Base-by-base conservation (phyloP, 257 asterid genomes). In the Orobanche coerulescens region DNA sequence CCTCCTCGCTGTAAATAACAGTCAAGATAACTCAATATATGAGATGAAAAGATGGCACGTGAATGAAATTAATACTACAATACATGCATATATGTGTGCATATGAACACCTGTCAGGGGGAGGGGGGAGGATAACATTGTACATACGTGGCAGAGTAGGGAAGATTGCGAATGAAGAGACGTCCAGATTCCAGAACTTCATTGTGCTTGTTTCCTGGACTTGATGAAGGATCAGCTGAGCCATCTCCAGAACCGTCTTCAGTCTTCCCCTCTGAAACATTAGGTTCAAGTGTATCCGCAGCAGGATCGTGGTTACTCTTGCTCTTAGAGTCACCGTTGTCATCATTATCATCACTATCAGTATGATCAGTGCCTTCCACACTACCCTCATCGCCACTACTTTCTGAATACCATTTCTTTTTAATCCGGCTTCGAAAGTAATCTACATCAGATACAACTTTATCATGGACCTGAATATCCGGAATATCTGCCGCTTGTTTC, bases 61-160 rank as follows among this genome's bases (percentile, higher is more conserved):
- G 52, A 33, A 60, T 28, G 58, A 47, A 51, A 23, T 26, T 15
- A 34, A 60, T 6, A 40, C 40, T 19, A 42, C 22, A 24, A 16
- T n/a, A 13, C 42, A 33, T 25, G 1, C 16, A 40, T 33, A 61
- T 15, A 47, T 14, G 2, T 36, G 64, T 34, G 7, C 46, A 4
- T 48, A n/a, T n/a, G n/a, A n/a, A n/a, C n/a, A n/a, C n/a, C n/a
- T n/a, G 30, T 3, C 28, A n/a, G n/a, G n/a, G n/a, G n/a, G n/a
- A 4, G 6, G 55, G 9, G 55, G 55, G 16, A 37, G 24, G 25
- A 3, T 3, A 44, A 42, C 23, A 2, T 2, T 49, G 56, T 49
- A 58, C 81, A 40, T 84, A 92, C 98, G 89, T 84, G 65, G 95
- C 76, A 56, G 89, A 73, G 80, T 84, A 92, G 2, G 98, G 91